phyloP scores from a whole-genome alignment of 1,139 yeast species.

The Yarrowia galli region DNA sequence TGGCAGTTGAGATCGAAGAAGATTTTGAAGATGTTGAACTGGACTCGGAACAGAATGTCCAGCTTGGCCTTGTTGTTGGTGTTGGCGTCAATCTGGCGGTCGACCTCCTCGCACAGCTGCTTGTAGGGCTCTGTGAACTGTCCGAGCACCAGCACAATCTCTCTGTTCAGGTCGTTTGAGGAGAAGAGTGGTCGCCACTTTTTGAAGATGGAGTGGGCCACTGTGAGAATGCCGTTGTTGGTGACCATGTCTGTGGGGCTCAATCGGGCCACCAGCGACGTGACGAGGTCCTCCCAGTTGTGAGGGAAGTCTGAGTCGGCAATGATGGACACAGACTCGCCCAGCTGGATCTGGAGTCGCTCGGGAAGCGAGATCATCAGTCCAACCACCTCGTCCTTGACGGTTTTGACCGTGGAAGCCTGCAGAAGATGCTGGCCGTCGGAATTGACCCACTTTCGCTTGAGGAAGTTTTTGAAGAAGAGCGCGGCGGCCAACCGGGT shows the following conservation, averaged over 20 bases:
- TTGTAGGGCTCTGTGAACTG: conserved; percentile 87
- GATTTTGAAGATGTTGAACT: conserved; percentile 75
- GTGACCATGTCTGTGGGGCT: conserved; percentile 69
- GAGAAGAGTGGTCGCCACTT: conserved; percentile 96
- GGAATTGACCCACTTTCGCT: conserved; percentile 87
- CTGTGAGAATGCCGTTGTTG: conserved; percentile 85
- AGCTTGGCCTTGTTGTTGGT: conserved; percentile 56
- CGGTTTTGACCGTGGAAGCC: conserved; percentile 64
- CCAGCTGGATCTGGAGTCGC: conserved; percentile 83
- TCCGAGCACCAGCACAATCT: conserved; percentile 84
- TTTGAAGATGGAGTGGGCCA: conserved; percentile 94
- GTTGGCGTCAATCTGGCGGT: conserved; percentile 64
- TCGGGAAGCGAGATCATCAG: conserved; percentile 84
- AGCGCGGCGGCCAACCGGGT: conserved; percentile 88
- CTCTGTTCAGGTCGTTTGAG: conserved; percentile 86
- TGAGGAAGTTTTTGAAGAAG: conserved; percentile 86
- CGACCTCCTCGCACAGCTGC: conserved; percentile 69
- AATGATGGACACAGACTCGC: conserved; percentile 89
- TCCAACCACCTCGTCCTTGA: conserved; percentile 79
- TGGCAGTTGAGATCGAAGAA: conserved; percentile 96
- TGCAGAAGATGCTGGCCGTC: conserved; percentile 79
- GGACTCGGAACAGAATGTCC: conserved; percentile 68
- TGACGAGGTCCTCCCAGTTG: conserved; percentile 81
- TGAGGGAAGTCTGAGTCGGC: conserved; percentile 97
- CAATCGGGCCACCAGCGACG: conserved; percentile 71